phyloP scores from a whole-genome alignment of 371 early-diverging fungal species.

The Mucor saturninus region DNA sequence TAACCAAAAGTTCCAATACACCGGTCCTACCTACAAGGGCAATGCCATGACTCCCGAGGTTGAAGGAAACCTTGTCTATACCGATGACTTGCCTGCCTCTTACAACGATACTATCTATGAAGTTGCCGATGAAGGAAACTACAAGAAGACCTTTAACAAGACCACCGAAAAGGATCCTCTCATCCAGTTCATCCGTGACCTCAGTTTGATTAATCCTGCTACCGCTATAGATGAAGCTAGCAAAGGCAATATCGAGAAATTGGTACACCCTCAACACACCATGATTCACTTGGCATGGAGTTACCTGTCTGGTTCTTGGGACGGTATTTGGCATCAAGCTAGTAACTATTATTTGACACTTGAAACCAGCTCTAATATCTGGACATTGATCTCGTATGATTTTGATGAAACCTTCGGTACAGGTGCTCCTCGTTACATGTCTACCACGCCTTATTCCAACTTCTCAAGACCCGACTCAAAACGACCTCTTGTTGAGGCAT shows the following conservation, averaged over 20 bases:
- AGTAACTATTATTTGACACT: slow-evolving; percentile 56
- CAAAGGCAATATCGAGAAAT: slow-evolving; percentile 34
- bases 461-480: slow-evolving; percentile 35
- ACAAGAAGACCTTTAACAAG: slow-evolving; percentile 22
- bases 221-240: slow-evolving; percentile 31
- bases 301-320: slow-evolving; percentile 55
- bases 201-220: slow-evolving; percentile 29
- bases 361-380: slow-evolving; percentile 41
- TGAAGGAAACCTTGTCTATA: slow-evolving; percentile 43
- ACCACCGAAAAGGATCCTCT: slow-evolving; percentile 27
- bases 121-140: slow-evolving; percentile 34
- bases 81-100: slow-evolving; percentile 32
- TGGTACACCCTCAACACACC: slow-evolving; percentile 40
- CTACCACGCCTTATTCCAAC: slow-evolving; percentile 40
- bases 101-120: slow-evolving; percentile 47
- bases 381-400: slow-evolving; percentile 58
- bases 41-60: slow-evolving; percentile 34
- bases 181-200: slow-evolving; percentile 30
- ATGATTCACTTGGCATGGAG: slow-evolving; percentile 53
- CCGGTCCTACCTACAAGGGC: slow-evolving; percentile 46
- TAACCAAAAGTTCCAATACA: slow-evolving; percentile 30
- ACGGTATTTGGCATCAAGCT: slow-evolving; percentile 48
- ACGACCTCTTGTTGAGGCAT: slow-evolving; percentile 42
- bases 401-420: slow-evolving; percentile 61
- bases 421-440: slow-evolving; percentile 40